Percentiles rank a stretch among this genome's conserved stretches.
Evolutionary conservation across 1,284 basidiomycete genomes (phyloP).

Genomic region (Meira miltonrushii): DNA sequence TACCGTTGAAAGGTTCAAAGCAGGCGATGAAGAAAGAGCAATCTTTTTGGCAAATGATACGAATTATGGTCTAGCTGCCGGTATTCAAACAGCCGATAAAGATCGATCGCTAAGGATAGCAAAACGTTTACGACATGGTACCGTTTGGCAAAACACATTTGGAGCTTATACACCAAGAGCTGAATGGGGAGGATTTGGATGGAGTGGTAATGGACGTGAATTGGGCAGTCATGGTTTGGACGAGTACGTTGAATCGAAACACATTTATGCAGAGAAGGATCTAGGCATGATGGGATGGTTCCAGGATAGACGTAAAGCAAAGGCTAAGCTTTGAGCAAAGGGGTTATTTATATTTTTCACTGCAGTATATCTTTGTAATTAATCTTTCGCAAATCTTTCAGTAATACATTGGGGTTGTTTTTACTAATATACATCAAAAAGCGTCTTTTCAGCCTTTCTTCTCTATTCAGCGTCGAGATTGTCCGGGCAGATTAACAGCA

Average conservation of each 20-base stretch:
- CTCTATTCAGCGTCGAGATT: too few species aligned
- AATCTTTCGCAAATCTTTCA: too few species aligned
- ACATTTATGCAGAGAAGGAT: slow-evolving; percentile 44
- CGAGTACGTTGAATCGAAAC: slow-evolving; percentile 45
- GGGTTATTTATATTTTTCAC: too few species aligned
- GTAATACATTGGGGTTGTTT: too few species aligned
- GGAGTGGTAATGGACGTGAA: slow-evolving; percentile 50
- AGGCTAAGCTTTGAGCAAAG: background rate
- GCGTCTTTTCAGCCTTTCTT: too few species aligned
- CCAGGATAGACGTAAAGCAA: slow-evolving; percentile 20
- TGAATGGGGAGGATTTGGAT: slow-evolving; percentile 51
- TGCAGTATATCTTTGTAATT: too few species aligned
- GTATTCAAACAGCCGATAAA: slow-evolving; percentile 42
- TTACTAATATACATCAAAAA: too few species aligned
- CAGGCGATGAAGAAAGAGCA: slow-evolving; percentile 47
- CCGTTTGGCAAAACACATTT: slow-evolving; percentile 50
- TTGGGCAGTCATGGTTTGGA: slow-evolving; percentile 44
- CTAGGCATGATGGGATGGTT: slow-evolving; percentile 45
- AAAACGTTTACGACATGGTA: slow-evolving; percentile 44
- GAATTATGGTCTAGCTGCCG: slow-evolving; percentile 49
- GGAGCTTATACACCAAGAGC: slow-evolving; percentile 46
- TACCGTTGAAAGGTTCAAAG: slow-evolving; percentile 48
- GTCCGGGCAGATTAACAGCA: too few species aligned
- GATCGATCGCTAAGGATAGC: slow-evolving; percentile 41
- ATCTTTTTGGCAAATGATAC: slow-evolving; percentile 49